Evolutionary conservation across 176 grass and related monocot species (phyloP).

Genomic region (Aegilops tauschii): DNA sequence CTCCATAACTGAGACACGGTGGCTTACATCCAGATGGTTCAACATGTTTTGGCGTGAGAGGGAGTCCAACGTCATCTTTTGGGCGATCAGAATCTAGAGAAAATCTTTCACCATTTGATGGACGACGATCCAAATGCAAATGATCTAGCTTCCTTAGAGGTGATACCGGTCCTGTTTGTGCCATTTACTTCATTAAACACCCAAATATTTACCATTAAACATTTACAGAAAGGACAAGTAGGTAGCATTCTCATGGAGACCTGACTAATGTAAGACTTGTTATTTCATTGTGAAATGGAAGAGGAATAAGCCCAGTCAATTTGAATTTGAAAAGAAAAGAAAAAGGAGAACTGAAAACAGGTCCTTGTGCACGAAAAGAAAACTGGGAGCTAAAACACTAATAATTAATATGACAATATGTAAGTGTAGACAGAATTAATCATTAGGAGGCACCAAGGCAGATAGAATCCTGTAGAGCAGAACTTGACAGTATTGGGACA

Average conservation of each 20-base stretch:
- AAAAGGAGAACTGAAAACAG: not conserved
- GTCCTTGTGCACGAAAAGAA: not conserved
- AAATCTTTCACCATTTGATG: conserved; percentile 46
- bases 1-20: conserved; percentile 15
- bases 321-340: not conserved
- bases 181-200: conserved; percentile 22
- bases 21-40: conserved; percentile 84
- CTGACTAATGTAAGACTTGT: not conserved
- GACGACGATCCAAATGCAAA: conserved; percentile 48
- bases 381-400: not conserved
- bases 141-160: conserved; percentile 58
- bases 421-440: not conserved
- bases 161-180: conserved; percentile 45
- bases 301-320: not conserved
- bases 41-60: conserved; percentile 74
- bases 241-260: not conserved
- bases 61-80: conserved; percentile 70
- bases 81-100: conserved; percentile 49
- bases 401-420: conserved; percentile 3
- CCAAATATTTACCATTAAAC: not conserved
- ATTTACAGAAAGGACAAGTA: conserved; percentile 3
- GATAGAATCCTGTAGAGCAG: not conserved
- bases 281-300: not conserved
- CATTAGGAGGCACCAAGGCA: not conserved
- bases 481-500: not conserved